Evolutionary conservation across 1,139 yeast genomes (phyloP).

Genomic region (Pichia sp.): DNA sequence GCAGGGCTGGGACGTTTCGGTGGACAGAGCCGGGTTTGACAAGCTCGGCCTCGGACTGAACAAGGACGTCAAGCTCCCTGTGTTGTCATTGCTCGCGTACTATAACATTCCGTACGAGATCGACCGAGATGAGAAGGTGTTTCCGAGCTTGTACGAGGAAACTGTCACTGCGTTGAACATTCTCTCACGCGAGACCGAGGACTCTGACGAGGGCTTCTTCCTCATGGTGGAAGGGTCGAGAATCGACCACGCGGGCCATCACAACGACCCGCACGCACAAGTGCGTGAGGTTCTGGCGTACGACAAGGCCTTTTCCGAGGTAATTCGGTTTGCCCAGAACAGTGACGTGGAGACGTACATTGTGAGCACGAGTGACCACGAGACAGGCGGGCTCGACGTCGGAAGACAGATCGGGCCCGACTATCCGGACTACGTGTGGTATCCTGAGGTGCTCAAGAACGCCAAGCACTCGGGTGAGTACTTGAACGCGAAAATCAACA

Average conservation of each 20-base stretch:
- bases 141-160: conserved; percentile 75
- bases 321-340: conserved; percentile 57
- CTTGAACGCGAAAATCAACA: conserved; percentile 40
- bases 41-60: conserved; percentile 50
- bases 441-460: conserved; percentile 61
- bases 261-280: conserved; percentile 85
- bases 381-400: conserved; percentile 80
- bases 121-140: conserved; percentile 54
- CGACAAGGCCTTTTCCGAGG: conserved; percentile 70
- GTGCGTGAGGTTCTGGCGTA: conserved; percentile 73
- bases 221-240: conserved; percentile 80
- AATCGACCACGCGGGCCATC: conserved; percentile 90
- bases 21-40: conserved; percentile 55
- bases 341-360: conserved; percentile 68
- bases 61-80: conserved; percentile 51
- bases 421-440: conserved; percentile 73
- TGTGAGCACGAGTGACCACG: conserved; percentile 82
- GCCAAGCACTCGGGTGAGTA: conserved; percentile 74
- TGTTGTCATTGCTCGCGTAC: conserved; percentile 66
- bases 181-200: conserved; percentile 56
- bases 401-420: conserved; percentile 63
- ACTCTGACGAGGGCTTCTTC: conserved; percentile 76
- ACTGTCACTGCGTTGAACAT: conserved; percentile 65
- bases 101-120: conserved; percentile 76
- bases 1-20: conserved; percentile 65